These are phyloP conservation scores for Trypanosoma congolense DNA, from an alignment of 208 protist genomes.

Conservation along the genomic window DNA sequence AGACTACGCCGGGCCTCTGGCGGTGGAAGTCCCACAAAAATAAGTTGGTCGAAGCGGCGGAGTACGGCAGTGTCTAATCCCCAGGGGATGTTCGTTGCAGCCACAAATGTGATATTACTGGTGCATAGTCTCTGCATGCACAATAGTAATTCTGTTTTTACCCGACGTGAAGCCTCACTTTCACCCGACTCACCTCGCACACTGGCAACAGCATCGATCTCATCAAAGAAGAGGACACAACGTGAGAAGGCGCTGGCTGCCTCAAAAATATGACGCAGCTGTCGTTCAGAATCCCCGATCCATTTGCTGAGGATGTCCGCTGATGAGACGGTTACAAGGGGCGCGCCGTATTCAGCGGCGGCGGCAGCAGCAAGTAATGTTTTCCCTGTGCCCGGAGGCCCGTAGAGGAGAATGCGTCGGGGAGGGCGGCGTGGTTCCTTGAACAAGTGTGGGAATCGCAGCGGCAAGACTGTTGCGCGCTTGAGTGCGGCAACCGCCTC, in stretches of 20 bases:
- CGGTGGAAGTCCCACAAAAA: conserved; percentile 82
- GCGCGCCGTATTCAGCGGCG: conserved; percentile 84
- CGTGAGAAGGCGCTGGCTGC: conserved; percentile 35
- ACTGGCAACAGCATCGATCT: conserved; percentile 90
- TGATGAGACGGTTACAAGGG: conserved; percentile 91
- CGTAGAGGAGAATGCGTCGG: conserved; percentile 90
- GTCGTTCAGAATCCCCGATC: conserved; percentile 96
- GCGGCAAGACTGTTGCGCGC: conserved; percentile 96
- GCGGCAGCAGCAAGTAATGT: conserved; percentile 91
- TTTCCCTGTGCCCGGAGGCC: conserved; percentile 78
- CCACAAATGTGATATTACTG: conserved; percentile 66
- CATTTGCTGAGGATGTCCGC: conserved; percentile 96
- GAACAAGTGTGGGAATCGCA: conserved; percentile 96
- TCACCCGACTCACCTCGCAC: conserved; percentile 61
- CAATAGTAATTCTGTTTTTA: conserved; percentile 99
- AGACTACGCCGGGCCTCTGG: conserved; percentile 27
- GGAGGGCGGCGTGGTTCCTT: conserved; percentile 85
- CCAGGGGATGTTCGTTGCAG: conserved; percentile 91
- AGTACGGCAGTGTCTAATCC: conserved; percentile 85
- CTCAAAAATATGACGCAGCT: conserved; percentile 93
- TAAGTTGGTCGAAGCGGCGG: conserved; percentile 83
- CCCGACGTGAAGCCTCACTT: conserved; percentile 87
- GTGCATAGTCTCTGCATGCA: conserved; percentile 72
- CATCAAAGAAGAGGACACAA: conserved; percentile 92
- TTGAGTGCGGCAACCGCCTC: conserved; percentile 94